Evolutionary conservation across 2,329 filamentous ascomycete genomes (phyloP).

Genomic region (Sporothrix phasma): DNA sequence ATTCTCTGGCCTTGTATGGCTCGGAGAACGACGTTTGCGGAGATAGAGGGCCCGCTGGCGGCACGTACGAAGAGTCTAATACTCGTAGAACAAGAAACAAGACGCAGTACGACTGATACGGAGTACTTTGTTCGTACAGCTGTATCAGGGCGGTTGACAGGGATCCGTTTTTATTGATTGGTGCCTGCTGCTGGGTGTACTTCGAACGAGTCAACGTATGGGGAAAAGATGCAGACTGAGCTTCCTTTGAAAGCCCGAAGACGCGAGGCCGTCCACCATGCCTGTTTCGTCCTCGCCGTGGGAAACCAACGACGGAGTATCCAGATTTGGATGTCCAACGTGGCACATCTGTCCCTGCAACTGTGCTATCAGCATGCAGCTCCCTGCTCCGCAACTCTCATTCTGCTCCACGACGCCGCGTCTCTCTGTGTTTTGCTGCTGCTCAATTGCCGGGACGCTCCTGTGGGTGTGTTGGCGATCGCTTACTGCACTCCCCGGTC

Average conservation of each 20-base stretch:
- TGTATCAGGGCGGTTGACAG: background rate
- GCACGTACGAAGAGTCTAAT: background rate
- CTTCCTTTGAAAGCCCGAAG: slow-evolving; percentile 1
- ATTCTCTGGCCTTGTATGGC: background rate
- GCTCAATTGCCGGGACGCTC: background rate
- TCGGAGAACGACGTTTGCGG: background rate
- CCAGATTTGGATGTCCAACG: background rate
- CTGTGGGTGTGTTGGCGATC: background rate
- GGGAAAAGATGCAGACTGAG: background rate
- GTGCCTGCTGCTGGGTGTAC: background rate
- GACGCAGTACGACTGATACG: background rate
- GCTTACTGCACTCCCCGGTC: background rate
- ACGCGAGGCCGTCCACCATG: background rate
- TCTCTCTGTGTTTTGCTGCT: background rate
- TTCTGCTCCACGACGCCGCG: too few relatives aligned
- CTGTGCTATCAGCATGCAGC: background rate
- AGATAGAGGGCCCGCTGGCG: background rate
- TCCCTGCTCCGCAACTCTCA: background rate
- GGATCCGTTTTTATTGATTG: background rate
- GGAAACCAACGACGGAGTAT: background rate
- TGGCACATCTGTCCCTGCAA: background rate
- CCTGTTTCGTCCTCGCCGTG: background rate
- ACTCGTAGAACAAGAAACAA: background rate
- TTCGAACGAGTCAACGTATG: background rate
- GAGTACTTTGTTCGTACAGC: too few relatives aligned